Evolutionary conservation across 805 yeast species (phyloP).

Genomic region (Sungouiella thailandica): DNA sequence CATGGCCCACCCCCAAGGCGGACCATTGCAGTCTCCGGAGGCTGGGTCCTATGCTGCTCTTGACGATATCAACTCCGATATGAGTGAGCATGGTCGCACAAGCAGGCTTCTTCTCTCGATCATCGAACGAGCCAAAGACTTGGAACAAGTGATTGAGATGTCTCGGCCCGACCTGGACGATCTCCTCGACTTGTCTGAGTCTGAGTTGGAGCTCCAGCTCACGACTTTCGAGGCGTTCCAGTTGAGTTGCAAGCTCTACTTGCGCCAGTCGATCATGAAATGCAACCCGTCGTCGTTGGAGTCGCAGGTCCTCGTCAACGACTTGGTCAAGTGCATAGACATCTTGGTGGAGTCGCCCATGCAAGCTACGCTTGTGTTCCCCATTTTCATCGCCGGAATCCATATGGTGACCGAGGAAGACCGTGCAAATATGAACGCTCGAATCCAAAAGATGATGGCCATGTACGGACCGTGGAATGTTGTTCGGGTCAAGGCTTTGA

Average conservation of each 20-base stretch:
- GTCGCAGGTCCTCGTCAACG: constrained; percentile 52
- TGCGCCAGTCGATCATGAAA: constrained; percentile 59
- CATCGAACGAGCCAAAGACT: constrained; percentile 25
- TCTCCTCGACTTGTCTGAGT: constrained; percentile 32
- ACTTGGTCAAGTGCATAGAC: constrained; percentile 53
- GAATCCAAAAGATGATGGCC: constrained; percentile 52
- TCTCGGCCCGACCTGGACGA: constrained; percentile 51
- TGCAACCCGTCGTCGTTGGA: constrained; percentile 60
- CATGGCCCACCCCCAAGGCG: neutral
- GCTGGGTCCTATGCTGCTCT: neutral
- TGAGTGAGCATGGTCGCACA: constrained; percentile 20
- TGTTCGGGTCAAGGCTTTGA: constrained; percentile 38
- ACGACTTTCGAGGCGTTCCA: constrained; percentile 70
- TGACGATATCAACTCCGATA: constrained; percentile 17
- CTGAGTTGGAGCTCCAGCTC: constrained; percentile 60
- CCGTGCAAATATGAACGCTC: constrained; percentile 44
- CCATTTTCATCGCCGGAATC: constrained; percentile 73
- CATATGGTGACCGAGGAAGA: constrained; percentile 53
- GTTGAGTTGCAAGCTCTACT: constrained; percentile 60
- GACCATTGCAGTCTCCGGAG: neutral
- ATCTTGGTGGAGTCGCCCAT: constrained; percentile 59
- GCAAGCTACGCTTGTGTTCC: constrained; percentile 70
- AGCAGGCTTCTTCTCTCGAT: constrained; percentile 22
- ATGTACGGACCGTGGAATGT: constrained; percentile 68
- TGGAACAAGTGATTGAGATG: constrained; percentile 46